These are phyloP conservation scores for Spongiforma sp. DNA, from an alignment of 1,284 basidiomycete species.

Conservation along the genomic window DNA sequence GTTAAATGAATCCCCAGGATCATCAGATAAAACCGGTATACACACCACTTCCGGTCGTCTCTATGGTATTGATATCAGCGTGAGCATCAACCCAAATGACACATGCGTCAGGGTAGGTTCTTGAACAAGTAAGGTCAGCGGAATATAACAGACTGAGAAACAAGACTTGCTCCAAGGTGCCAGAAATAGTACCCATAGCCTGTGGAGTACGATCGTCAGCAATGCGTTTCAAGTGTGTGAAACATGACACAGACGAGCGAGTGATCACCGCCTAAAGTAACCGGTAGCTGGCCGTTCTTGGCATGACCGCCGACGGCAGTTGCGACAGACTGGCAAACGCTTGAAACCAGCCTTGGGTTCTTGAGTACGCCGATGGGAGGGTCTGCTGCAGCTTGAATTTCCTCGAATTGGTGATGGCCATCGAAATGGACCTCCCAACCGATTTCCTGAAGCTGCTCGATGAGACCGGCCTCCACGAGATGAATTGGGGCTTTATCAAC, in stretches of 20 bases:
- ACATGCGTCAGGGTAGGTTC: conserved; percentile 75
- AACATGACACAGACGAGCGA: conserved; percentile 68
- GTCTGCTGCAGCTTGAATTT: conserved; percentile 70
- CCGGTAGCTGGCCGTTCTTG: conserved; percentile 79
- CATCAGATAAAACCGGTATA: conserved; percentile 1
- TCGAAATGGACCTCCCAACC: conserved; percentile 93
- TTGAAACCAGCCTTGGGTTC: conserved; percentile 86
- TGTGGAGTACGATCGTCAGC: conserved; percentile 35
- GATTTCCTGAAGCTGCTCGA: conserved; percentile 76
- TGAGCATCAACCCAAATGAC: conserved; percentile 96
- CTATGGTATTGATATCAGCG: conserved; percentile 94
- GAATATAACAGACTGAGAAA: not conserved
- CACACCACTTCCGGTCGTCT: conserved; percentile 82
- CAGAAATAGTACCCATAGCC: conserved; percentile 93
- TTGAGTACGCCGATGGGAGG: conserved; percentile 88
- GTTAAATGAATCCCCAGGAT: conserved; percentile 6
- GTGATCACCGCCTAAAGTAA: conserved; percentile 98
- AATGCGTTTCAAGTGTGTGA: conserved; percentile 2
- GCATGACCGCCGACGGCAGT: conserved; percentile 77
- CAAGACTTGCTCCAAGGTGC: conserved; percentile 68
- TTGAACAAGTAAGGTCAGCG: conserved; percentile 37
- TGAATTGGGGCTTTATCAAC: conserved; percentile 93
- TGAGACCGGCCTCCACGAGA: conserved; percentile 84
- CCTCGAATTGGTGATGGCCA: conserved; percentile 88
- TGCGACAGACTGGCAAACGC: conserved; percentile 86